Evolutionary conservation across 495 filamentous ascomycete species (phyloP).

Genomic region (Penicillium waksmanii): DNA sequence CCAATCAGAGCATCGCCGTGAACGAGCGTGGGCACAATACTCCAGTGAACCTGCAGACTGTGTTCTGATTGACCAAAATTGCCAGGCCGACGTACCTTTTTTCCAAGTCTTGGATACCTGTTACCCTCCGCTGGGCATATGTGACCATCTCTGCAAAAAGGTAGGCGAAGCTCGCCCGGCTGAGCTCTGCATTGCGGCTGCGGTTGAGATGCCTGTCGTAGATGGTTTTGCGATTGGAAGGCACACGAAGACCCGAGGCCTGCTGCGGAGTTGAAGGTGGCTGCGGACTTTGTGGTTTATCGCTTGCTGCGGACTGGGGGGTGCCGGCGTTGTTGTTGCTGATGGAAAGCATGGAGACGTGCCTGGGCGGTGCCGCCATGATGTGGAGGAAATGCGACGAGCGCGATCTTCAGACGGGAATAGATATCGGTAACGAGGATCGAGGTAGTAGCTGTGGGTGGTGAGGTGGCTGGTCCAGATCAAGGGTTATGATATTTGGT

Average conservation of each 20-base stretch:
- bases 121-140: conserved; percentile 89
- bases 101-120: conserved; percentile 90
- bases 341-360: conserved; percentile 44
- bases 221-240: conserved; percentile 95
- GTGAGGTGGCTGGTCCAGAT: too few relatives aligned
- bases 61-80: background rate
- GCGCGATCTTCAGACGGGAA: background rate
- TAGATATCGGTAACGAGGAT: too few relatives aligned
- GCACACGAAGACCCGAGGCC: conserved; percentile 78
- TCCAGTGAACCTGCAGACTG: background rate
- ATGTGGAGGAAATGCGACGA: conserved; percentile 9
- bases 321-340: conserved; percentile 40
- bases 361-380: conserved; percentile 44
- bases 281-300: conserved; percentile 34
- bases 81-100: conserved; percentile 62
- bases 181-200: conserved; percentile 81
- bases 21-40: background rate
- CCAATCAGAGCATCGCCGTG: too few relatives aligned
- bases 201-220: conserved; percentile 95
- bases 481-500: background rate
- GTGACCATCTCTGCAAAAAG: conserved; percentile 96
- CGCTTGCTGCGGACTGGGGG: conserved; percentile 27
- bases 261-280: conserved; percentile 41
- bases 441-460: too few relatives aligned
- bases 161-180: conserved; percentile 91